Base-by-base conservation (phyloP, 2,329 filamentous ascomycete genomes). In the Xylariaceae sp. region DNA sequence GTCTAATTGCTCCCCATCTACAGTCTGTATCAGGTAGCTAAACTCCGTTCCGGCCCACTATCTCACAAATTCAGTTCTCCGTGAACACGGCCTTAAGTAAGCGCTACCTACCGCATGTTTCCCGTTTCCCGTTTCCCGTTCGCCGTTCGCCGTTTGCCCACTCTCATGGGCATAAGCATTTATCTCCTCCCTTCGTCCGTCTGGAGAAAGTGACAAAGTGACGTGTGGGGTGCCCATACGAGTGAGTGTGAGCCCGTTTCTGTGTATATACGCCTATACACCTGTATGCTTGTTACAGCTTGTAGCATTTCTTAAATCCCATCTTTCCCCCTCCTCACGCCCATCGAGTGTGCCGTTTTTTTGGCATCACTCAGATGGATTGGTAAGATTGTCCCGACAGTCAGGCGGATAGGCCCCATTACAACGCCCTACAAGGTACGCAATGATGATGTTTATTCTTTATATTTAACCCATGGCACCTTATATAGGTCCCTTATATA, bases 381-480 rank as follows among this genome's bases (percentile, higher is more conserved):
- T 50, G 19, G 19, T 19, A 46, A 51, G 60, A 44, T 51, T 34
- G 47, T 44, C 31, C 44, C 54, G 47, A 45, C 37, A 34, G 31
- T 40, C 47, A 55, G 52, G 45, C 53, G 47, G 52, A 52, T 53
- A 61, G 57, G 54, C 53, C 55, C 56, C 58, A 47, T 42, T 60
- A 43, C 47, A 19, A 19, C 54, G 50, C 47, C 27, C 50, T 59
- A 55, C 52, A 56, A 67, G 63, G 64, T 66, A 63, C 50, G 64
- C 19, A 19, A 19, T 19, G 19, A 19, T 64, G 54, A 54, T 60
- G 56, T 49, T 59, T 55, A 26, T 37, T 44, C 49, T 57, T 48
- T 56, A 49, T 45, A 37, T 47, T 56, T 56, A 55, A 29, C 43
- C 43, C 47, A 35, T 26, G 26, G 50, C 19, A 37, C 12, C 3